A percentile compares a stretch with the other conserved stretches of the same genome.
These are phyloP conservation scores for Monosporascus sp. DNA, from an alignment of 2,329 filamentous ascomycete species.

Conservation along the genomic window DNA sequence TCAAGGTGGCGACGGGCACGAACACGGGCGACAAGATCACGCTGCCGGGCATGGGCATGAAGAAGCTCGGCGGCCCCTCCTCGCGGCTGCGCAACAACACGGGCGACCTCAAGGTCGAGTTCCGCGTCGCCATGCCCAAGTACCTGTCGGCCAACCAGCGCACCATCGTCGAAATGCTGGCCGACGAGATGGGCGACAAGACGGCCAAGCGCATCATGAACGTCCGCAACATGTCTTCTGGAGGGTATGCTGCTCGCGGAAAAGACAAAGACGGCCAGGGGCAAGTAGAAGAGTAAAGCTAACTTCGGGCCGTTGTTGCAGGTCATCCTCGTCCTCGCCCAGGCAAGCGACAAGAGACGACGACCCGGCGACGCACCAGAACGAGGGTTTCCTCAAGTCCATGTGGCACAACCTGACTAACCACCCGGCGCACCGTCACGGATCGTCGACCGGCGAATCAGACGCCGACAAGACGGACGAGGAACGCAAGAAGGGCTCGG, in stretches of 20 bases:
- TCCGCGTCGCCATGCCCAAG: slow-evolving; percentile 92
- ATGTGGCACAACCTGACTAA: slow-evolving; percentile 92
- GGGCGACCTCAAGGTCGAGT: slow-evolving; percentile 89
- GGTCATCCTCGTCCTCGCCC: slow-evolving; percentile 9
- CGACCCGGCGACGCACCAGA: slow-evolving; percentile 52
- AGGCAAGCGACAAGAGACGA: slow-evolving; percentile 27
- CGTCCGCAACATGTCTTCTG: slow-evolving; percentile 41
- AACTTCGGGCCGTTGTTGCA: slow-evolving; percentile 9
- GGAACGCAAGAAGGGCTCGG: slow-evolving; percentile 21
- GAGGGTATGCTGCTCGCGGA: too few relatives aligned
- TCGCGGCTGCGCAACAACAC: slow-evolving; percentile 55
- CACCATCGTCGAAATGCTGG: slow-evolving; percentile 89
- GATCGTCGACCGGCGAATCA: slow-evolving; percentile 15
- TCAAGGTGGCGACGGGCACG: slow-evolving; percentile 87
- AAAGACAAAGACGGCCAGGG: not conserved
- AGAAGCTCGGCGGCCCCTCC: slow-evolving; percentile 53
- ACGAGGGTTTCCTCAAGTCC: slow-evolving; percentile 87
- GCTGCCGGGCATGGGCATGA: slow-evolving; percentile 89
- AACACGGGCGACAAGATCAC: slow-evolving; percentile 90
- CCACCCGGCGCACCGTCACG: slow-evolving; percentile 50
- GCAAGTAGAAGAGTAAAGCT: slow-evolving; percentile 5
- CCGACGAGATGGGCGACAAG: slow-evolving; percentile 92
- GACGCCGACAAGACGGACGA: slow-evolving; percentile 20
- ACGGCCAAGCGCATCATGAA: slow-evolving; percentile 92
- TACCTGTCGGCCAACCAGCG: slow-evolving; percentile 88